Evolutionary conservation across 2,329 filamentous ascomycete genomes (phyloP).

Genomic region (Diaporthe citrichinensis): DNA sequence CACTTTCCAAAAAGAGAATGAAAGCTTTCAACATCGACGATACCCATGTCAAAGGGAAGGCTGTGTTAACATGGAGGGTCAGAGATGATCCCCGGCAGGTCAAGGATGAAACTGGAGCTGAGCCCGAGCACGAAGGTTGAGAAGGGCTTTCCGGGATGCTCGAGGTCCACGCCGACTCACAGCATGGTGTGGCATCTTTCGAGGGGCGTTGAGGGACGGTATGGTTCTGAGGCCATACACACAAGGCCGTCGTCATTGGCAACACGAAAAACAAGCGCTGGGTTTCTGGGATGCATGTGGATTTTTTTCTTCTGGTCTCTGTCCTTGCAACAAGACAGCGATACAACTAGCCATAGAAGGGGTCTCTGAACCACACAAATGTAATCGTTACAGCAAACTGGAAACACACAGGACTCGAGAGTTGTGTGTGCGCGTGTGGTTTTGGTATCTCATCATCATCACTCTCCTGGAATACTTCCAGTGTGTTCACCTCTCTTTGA

Average conservation of each 20-base stretch:
- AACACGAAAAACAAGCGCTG: not conserved
- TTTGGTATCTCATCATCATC: conserved; percentile 30
- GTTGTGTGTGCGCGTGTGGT: not conserved
- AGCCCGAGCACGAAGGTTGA: not conserved
- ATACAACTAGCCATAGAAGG: conserved; percentile 55
- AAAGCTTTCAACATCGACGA: too few relatives aligned
- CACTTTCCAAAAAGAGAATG: too few relatives aligned
- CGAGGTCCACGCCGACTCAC: too few relatives aligned
- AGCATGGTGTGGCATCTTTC: too few relatives aligned
- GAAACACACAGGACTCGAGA: conserved; percentile 22
- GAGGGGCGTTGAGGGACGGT: too few relatives aligned
- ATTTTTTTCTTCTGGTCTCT: conserved; percentile 54
- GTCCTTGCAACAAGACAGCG: conserved; percentile 52
- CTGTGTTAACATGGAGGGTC: not conserved
- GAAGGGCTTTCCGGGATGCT: too few relatives aligned
- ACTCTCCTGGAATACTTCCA: conserved; percentile 29
- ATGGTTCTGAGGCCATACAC: too few relatives aligned
- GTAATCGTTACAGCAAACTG: conserved; percentile 56
- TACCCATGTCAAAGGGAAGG: not conserved
- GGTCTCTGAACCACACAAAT: conserved; percentile 60
- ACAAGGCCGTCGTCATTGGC: too few relatives aligned
- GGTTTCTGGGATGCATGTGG: conserved; percentile 6
- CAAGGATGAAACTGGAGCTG: not conserved
- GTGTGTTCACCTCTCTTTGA: conserved; percentile 37
- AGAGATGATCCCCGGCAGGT: not conserved